phyloP scores from a whole-genome alignment of 2,329 filamentous ascomycete genomes.

The Fonsecaea nubica region DNA sequence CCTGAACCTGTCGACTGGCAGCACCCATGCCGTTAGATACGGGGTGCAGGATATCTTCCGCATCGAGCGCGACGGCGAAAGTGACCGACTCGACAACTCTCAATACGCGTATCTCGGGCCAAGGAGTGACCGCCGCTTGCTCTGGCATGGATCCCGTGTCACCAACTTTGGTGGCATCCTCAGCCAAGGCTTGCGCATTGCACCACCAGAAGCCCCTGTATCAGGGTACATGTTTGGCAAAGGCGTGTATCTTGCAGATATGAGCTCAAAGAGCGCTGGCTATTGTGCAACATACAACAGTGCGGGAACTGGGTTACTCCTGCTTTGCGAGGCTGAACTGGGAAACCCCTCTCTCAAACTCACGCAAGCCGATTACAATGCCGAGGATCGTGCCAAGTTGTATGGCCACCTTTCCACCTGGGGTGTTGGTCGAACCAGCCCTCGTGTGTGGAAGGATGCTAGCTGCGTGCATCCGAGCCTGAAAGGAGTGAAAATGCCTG shows the following conservation, averaged over 20 bases:
- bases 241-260: slow-evolving; percentile 86
- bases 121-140: slow-evolving; percentile 70
- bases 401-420: slow-evolving; percentile 70
- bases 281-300: slow-evolving; percentile 72
- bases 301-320: slow-evolving; percentile 73
- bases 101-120: slow-evolving; percentile 58
- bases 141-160: slow-evolving; percentile 85
- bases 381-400: slow-evolving; percentile 67
- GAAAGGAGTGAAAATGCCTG: slow-evolving; percentile 69
- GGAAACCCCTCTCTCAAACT: slow-evolving; percentile 76
- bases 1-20: slow-evolving; percentile 68
- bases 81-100: slow-evolving; percentile 69
- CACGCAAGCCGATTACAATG: slow-evolving; percentile 63
- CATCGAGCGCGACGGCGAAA: slow-evolving; percentile 76
- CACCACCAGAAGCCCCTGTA: slow-evolving; percentile 76
- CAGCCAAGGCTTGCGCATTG: slow-evolving; percentile 86
- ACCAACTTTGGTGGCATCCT: slow-evolving; percentile 90
- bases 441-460: slow-evolving; percentile 77
- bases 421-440: slow-evolving; percentile 70
- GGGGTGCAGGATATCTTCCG: slow-evolving; percentile 77
- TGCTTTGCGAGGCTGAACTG: slow-evolving; percentile 85
- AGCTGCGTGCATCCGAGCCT: slow-evolving; percentile 68
- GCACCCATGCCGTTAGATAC: slow-evolving; percentile 65
- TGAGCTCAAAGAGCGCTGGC: slow-evolving; percentile 79
- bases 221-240: slow-evolving; percentile 89